A percentile compares a stretch with the other conserved stretches of the same genome.
These are phyloP conservation scores for Ichthyophonus hoferi DNA, from an alignment of 208 protist species.

Conservation along the genomic window DNA sequence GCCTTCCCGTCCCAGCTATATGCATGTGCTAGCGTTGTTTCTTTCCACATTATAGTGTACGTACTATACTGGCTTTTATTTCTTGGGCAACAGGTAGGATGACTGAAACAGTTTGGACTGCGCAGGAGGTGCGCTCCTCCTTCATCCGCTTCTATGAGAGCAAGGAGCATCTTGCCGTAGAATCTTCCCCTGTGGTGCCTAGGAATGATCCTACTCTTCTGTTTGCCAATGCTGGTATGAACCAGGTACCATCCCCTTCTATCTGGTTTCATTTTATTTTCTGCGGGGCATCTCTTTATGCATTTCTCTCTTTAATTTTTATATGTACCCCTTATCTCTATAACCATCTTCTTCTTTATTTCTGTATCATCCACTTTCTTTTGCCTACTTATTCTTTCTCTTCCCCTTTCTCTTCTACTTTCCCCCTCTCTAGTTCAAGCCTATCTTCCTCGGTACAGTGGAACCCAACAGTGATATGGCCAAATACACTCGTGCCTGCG, in stretches of 20 bases:
- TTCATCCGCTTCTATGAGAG: constrained; percentile 89
- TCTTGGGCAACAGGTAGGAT: constrained; percentile 17
- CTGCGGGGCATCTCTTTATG: not conserved
- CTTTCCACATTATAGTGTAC: too few species aligned
- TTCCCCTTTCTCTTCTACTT: not conserved
- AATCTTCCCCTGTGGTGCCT: constrained; percentile 84
- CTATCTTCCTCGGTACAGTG: constrained; percentile 89
- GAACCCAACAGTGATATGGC: constrained; percentile 83
- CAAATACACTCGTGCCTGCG: constrained; percentile 83
- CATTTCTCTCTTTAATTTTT: not conserved
- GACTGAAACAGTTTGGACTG: constrained; percentile 31
- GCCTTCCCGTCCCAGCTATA: too few species aligned
- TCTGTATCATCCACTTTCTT: not conserved
- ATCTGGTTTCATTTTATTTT: not conserved
- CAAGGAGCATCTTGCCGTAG: constrained; percentile 79
- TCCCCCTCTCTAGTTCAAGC: constrained; percentile 81
- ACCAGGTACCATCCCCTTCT: constrained; percentile 59
- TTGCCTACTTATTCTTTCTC: not conserved
- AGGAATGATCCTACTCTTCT: constrained; percentile 94
- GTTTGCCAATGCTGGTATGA: constrained; percentile 95
- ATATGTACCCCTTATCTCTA: not conserved
- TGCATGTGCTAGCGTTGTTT: too few species aligned
- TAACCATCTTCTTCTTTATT: not conserved
- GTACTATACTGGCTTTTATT: too few species aligned
- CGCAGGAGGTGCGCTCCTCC: constrained; percentile 70